phyloP scores from a whole-genome alignment of 164 flowering plant species.

The Euptelea pleiosperma region DNA sequence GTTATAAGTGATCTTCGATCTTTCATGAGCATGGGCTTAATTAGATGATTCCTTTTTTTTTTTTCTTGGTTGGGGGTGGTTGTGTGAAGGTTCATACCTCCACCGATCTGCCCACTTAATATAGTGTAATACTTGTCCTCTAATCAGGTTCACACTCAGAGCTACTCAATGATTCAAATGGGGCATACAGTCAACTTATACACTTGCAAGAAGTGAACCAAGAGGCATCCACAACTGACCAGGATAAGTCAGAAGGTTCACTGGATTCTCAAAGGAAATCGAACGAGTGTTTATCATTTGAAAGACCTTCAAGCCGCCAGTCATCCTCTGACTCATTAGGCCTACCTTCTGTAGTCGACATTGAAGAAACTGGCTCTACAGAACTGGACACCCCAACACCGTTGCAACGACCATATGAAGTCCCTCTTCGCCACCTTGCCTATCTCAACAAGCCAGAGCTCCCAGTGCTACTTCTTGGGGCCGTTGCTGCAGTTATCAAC shows the following conservation, averaged over 20 bases:
- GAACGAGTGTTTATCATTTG: conserved; percentile 5
- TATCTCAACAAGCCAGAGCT: conserved; percentile 45
- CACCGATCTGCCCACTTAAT: too few species aligned
- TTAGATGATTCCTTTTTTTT: too few species aligned
- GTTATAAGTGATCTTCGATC: too few species aligned
- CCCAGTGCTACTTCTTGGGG: conserved; percentile 36
- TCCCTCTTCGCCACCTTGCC: conserved; percentile 39
- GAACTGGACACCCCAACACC: not conserved
- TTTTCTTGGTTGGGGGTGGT: too few species aligned
- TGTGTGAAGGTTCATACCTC: too few species aligned
- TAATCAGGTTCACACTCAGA: conserved; percentile 21
- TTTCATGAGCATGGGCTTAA: too few species aligned
- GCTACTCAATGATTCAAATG: conserved; percentile 17
- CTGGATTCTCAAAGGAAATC: conserved; percentile 11
- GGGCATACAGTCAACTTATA: conserved; percentile 28
- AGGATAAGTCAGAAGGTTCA: conserved; percentile 10
- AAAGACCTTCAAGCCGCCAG: not conserved
- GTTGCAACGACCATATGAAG: conserved; percentile 14
- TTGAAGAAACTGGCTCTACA: not conserved
- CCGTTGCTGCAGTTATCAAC: conserved; percentile 25
- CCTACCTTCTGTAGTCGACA: too few species aligned
- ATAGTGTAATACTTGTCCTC: not conserved
- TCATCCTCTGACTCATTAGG: conserved; percentile 6
- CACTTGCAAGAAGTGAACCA: conserved; percentile 23
- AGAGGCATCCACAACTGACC: conserved; percentile 9